Evolutionary conservation across 768 basidiomycete species (phyloP).

Genomic region (Mycena pura): DNA sequence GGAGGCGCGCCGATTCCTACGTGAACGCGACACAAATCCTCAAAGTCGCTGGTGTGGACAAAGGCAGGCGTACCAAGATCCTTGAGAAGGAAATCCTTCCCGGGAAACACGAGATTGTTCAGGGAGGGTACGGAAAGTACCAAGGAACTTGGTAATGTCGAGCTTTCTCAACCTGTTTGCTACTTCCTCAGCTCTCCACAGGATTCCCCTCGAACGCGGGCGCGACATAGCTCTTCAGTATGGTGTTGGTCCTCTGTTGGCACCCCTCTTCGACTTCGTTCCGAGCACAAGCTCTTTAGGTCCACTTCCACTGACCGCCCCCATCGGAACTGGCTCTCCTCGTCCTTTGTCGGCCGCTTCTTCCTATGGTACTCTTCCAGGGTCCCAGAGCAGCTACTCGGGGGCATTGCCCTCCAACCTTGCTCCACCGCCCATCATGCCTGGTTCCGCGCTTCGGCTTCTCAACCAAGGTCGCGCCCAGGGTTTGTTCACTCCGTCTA

Average conservation of each 20-base stretch:
- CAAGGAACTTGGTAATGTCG: conserved; percentile 92
- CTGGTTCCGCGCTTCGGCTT: conserved; percentile 83
- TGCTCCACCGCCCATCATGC: conserved; percentile 86
- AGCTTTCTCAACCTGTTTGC: conserved; percentile 4
- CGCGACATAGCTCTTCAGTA: conserved; percentile 92
- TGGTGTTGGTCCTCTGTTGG: conserved; percentile 86
- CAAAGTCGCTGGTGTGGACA: conserved; percentile 98
- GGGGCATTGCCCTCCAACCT: conserved; percentile 58
- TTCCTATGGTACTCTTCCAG: conserved; percentile 62
- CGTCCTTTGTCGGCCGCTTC: conserved; percentile 74
- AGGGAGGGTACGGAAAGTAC: conserved; percentile 99
- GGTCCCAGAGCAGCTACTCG: conserved; percentile 52
- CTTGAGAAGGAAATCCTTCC: conserved; percentile 95
- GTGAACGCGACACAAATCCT: conserved; percentile 99
- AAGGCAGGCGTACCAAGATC: conserved; percentile 95
- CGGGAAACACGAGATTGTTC: conserved; percentile 96
- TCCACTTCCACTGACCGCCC: conserved; percentile 64
- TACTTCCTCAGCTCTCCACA: conserved; percentile 36
- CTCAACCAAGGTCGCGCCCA: conserved; percentile 87
- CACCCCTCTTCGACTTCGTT: conserved; percentile 92
- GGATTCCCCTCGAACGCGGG: conserved; percentile 96
- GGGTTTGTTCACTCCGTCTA: conserved; percentile 86
- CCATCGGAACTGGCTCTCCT: conserved; percentile 57
- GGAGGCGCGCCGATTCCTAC: conserved; percentile 90
- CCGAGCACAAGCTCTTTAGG: conserved; percentile 75